A percentile compares a stretch with the other conserved stretches of the same genome.
Evolutionary conservation across 140 eudicot genomes (phyloP).

Genomic region (Oenanthe javanica): DNA sequence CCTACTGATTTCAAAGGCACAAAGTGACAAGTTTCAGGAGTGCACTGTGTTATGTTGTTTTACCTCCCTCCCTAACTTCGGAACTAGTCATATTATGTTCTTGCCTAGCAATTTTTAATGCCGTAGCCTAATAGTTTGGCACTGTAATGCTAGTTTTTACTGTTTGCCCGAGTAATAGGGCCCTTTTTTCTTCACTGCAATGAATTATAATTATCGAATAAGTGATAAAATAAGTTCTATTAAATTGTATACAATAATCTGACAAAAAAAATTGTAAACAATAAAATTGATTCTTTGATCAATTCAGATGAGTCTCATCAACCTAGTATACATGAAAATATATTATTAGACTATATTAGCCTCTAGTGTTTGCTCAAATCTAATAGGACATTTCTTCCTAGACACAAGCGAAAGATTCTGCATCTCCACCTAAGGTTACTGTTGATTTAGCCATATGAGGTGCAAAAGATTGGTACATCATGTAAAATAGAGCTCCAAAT

Average conservation of each 20-base stretch:
- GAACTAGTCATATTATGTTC: too few species aligned
- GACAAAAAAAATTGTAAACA: too few species aligned
- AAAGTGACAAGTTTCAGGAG: too few species aligned
- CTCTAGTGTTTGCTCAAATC: not conserved
- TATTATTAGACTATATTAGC: not conserved
- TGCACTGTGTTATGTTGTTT: not conserved
- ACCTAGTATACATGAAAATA: not conserved
- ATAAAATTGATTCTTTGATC: not conserved
- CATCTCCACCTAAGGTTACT: not conserved
- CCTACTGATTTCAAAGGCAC: too few species aligned
- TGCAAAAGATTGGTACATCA: not conserved
- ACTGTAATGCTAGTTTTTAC: not conserved
- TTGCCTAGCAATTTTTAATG: not conserved
- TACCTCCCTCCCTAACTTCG: too few species aligned
- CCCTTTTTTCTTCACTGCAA: not conserved
- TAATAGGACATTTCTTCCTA: not conserved
- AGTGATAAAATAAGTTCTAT: not conserved
- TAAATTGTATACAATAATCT: not conserved
- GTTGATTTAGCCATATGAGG: not conserved
- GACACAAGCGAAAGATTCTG: too few species aligned
- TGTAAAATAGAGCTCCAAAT: not conserved
- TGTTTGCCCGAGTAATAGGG: not conserved
- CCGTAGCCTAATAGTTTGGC: not conserved
- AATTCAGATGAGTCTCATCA: not conserved
- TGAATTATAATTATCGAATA: not conserved